phyloP scores from a whole-genome alignment of 345 rosid species.

The Xanthoceras sorbifolium region DNA sequence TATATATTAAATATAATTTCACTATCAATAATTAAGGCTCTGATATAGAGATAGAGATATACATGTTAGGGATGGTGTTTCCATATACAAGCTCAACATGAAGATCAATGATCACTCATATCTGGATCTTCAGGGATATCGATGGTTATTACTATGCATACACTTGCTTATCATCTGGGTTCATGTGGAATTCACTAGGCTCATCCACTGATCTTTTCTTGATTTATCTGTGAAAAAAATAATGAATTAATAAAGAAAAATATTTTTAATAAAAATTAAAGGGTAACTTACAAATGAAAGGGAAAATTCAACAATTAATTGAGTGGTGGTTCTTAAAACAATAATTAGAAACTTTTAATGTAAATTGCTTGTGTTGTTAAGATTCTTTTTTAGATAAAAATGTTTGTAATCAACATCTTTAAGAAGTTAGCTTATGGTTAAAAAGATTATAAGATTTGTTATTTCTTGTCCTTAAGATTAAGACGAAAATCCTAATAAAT shows the following conservation, averaged over 20 bases:
- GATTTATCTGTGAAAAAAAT: no score
- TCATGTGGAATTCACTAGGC: constrained; percentile 14
- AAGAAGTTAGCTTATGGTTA: neutral
- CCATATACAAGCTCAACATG: constrained; percentile 7
- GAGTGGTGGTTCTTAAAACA: neutral
- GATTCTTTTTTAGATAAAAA: no score
- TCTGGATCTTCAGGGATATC: neutral
- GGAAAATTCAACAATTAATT: no score
- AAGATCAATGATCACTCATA: constrained; percentile 24
- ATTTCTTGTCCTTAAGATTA: no score
- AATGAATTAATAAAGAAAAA: neutral
- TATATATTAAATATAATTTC: neutral
- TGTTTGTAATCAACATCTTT: no score
- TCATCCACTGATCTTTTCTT: neutral
- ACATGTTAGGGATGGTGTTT: constrained; percentile 4
- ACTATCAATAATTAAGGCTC: neutral
- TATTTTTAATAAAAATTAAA: no score
- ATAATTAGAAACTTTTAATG: no score
- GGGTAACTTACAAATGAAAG: no score
- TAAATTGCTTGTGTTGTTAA: no score
- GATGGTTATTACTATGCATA: neutral
- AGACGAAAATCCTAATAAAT: no score
- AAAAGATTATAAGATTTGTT: no score
- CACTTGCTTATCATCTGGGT: constrained; percentile 14
- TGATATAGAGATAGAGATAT: neutral